Evolutionary conservation across 768 basidiomycete genomes (phyloP).

Genomic region (Candolleomyces efflorescens): DNA sequence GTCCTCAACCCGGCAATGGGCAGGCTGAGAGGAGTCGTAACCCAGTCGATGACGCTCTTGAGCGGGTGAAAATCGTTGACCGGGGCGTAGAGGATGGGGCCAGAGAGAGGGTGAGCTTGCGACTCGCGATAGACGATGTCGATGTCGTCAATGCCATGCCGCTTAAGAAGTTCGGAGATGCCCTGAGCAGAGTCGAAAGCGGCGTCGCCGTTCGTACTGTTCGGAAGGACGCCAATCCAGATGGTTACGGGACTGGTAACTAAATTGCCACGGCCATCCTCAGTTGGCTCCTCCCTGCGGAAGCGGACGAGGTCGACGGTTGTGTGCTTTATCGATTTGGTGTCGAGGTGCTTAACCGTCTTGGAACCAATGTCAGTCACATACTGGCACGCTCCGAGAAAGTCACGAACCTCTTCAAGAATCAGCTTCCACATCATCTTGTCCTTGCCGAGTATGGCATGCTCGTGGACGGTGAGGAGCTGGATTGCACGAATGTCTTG

Average conservation of each 20-base stretch:
- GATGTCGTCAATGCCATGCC: conserved; percentile 26
- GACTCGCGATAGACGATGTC: conserved; percentile 35
- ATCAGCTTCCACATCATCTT: conserved; percentile 24
- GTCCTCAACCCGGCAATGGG: not conserved
- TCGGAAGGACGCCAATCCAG: conserved; percentile 35
- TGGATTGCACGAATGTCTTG: conserved; percentile 21
- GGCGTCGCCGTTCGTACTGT: conserved; percentile 21
- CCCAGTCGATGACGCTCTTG: not conserved
- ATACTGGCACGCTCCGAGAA: conserved; percentile 25
- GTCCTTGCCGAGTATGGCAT: conserved; percentile 22
- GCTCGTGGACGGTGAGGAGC: conserved; percentile 22
- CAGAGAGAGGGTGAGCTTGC: conserved; percentile 12
- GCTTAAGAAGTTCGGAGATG: conserved; percentile 28
- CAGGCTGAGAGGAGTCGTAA: not conserved
- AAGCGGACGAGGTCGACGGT: conserved; percentile 29
- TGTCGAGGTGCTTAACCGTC: conserved; percentile 22
- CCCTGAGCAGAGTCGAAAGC: conserved; percentile 25
- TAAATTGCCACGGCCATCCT: conserved; percentile 17
- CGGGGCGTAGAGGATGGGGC: not conserved
- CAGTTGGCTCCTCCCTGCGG: conserved; percentile 18
- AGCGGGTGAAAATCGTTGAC: not conserved
- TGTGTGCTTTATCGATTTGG: conserved; percentile 15
- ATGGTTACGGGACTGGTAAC: conserved; percentile 27
- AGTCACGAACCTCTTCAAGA: conserved; percentile 28
- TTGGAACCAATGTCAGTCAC: conserved; percentile 27